Evolutionary conservation across 345 rosid species (phyloP).

Genomic region (Bruguiera gymnorhiza): DNA sequence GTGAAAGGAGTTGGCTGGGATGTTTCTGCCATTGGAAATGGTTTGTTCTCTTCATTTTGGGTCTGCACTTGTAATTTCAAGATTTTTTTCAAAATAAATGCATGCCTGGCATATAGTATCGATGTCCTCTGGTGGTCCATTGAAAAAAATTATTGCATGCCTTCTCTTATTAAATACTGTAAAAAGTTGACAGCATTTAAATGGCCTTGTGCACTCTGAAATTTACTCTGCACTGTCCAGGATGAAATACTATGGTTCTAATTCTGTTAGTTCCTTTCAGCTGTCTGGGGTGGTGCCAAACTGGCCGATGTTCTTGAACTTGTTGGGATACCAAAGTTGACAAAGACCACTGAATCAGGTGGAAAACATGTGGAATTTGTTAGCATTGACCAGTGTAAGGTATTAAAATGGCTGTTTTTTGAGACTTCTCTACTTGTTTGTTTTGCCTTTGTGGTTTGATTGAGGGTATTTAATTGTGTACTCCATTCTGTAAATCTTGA

Average conservation of each 20-base stretch:
- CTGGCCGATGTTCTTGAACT: constrained; percentile 85
- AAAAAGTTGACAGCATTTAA: too few relatives aligned
- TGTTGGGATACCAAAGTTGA: constrained; percentile 64
- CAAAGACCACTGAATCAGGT: constrained; percentile 49
- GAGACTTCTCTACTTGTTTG: neutral
- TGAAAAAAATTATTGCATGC: neutral
- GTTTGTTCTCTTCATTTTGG: constrained; percentile 34
- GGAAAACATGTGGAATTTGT: constrained; percentile 94
- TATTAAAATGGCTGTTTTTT: constrained; percentile 18
- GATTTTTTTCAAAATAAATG: neutral
- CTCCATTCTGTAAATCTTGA: constrained; percentile 1
- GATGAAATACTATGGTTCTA: constrained; percentile 12
- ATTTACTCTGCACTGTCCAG: neutral
- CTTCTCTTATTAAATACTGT: neutral
- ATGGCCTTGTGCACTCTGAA: neutral
- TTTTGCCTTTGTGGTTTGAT: neutral
- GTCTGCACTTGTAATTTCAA: neutral
- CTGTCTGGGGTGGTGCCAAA: constrained; percentile 85
- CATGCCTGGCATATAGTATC: neutral
- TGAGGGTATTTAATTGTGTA: neutral
- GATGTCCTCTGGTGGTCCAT: neutral
- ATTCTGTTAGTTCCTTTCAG: constrained; percentile 38
- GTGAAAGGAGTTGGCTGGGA: constrained; percentile 99
- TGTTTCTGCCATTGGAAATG: constrained; percentile 87
- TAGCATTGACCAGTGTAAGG: constrained; percentile 95